Percentiles rank a stretch among this genome's conserved stretches.
These are phyloP conservation scores for Plicaturopsis crispa DNA, from an alignment of 768 basidiomycete genomes.

Conservation along the genomic window DNA sequence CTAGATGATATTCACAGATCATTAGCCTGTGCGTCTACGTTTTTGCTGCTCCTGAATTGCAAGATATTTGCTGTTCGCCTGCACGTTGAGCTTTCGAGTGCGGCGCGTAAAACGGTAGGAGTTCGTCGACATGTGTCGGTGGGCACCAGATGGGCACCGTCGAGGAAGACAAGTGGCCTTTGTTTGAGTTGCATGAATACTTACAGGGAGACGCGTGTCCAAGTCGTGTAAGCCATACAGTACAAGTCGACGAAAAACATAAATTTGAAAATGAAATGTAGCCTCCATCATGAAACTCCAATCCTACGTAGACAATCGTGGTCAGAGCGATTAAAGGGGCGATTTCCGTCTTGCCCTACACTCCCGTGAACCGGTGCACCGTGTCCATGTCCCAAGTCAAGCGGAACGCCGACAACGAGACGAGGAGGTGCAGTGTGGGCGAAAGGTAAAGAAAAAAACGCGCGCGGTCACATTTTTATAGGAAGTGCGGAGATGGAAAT, in stretches of 20 bases:
- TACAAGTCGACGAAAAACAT: not conserved
- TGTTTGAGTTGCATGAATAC: too few species aligned
- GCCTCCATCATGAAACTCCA: conserved; percentile 86
- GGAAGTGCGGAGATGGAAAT: conserved; percentile 19
- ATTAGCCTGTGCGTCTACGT: too few species aligned
- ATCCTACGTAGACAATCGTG: conserved; percentile 59
- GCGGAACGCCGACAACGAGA: conserved; percentile 55
- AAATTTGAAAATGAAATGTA: conserved; percentile 27
- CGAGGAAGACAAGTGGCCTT: too few species aligned
- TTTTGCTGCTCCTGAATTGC: too few species aligned
- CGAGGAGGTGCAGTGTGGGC: conserved; percentile 38
- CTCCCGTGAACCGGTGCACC: conserved; percentile 26
- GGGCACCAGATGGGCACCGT: too few species aligned
- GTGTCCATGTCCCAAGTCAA: conserved; percentile 37
- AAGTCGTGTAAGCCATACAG: too few species aligned
- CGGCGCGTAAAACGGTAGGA: too few species aligned
- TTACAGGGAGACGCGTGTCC: too few species aligned
- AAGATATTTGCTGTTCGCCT: too few species aligned
- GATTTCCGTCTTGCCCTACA: conserved; percentile 44
- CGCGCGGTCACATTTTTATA: conserved; percentile 14
- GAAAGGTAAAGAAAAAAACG: conserved; percentile 25
- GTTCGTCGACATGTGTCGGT: too few species aligned
- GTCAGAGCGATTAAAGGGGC: conserved; percentile 85
- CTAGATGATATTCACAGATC: too few species aligned
- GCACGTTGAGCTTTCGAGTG: too few species aligned